Evolutionary conservation across 257 asterid genomes (phyloP).

Genomic region (Ligustrum vulgare): DNA sequence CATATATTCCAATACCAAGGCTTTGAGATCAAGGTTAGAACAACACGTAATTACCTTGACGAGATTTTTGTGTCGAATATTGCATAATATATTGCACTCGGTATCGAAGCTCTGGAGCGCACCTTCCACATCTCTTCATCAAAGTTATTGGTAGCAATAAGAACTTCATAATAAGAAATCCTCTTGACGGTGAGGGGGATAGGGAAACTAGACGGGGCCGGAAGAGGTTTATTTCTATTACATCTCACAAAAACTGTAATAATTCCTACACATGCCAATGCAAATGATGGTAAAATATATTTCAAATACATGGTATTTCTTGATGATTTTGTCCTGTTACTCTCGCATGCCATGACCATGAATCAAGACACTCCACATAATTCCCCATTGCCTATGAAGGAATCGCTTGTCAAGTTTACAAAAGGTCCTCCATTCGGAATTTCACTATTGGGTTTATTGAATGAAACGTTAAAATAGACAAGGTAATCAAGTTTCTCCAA

Average conservation of each 20-base stretch:
- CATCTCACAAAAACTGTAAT: no score
- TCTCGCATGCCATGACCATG: background rate
- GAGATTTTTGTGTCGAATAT: no score
- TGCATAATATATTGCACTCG: no score
- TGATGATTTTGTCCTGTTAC: background rate
- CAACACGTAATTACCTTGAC: no score
- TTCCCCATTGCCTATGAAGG: background rate
- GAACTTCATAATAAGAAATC: background rate
- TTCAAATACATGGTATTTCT: background rate
- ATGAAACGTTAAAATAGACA: background rate
- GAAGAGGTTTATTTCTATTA: background rate
- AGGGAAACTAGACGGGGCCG: background rate
- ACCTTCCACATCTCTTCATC: background rate
- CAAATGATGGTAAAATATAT: background rate
- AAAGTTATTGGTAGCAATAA: background rate
- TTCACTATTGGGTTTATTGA: background rate
- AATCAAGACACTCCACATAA: constrained; percentile 14
- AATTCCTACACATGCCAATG: no score
- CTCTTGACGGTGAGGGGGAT: background rate
- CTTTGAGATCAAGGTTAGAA: no score
- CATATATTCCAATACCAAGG: no score
- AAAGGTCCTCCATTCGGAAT: constrained; percentile 10
- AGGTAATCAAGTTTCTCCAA: background rate
- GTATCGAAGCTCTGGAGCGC: no score
- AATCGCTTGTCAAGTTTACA: background rate